These are phyloP conservation scores for Fusarium papillatum DNA, from an alignment of 2,329 filamentous ascomycete species.

Conservation along the genomic window DNA sequence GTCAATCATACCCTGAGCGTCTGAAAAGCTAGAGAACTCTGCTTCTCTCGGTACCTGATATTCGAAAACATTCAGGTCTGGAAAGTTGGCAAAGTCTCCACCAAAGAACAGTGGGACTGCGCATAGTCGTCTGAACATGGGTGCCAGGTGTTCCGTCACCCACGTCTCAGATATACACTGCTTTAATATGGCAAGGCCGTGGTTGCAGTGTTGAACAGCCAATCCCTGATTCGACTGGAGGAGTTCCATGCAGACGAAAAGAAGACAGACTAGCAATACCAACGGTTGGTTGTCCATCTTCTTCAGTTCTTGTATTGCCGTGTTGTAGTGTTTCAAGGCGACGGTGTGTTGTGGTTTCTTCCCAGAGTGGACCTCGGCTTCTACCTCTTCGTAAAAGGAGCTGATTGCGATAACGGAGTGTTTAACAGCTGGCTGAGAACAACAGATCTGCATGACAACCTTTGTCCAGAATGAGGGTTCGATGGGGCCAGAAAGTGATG, in stretches of 20 bases:
- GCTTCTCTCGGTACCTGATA: not conserved
- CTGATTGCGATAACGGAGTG: not conserved
- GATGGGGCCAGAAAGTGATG: not conserved
- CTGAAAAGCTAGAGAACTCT: constrained; percentile 6
- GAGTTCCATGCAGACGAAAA: constrained; percentile 3
- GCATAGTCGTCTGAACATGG: constrained; percentile 5
- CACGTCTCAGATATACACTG: not conserved
- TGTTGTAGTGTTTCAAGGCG: not conserved
- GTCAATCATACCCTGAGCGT: constrained; percentile 20
- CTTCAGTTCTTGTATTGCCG: not conserved
- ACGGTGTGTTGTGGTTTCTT: not conserved
- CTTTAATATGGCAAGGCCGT: constrained; percentile 2
- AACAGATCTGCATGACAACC: not conserved
- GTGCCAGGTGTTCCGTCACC: constrained; percentile 1
- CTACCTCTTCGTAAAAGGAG: not conserved
- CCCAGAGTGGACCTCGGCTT: not conserved
- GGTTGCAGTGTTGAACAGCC: constrained; percentile 2
- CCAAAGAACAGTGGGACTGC: constrained; percentile 7
- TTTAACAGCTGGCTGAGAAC: not conserved
- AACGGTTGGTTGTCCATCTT: not conserved
- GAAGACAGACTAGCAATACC: not conserved
- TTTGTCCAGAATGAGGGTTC: not conserved
- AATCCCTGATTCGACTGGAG: constrained; percentile 1
- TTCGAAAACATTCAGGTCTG: not conserved
- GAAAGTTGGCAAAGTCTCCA: not conserved